phyloP scores from a whole-genome alignment of 2,329 filamentous ascomycete species.

The Calonectria honghensis region DNA sequence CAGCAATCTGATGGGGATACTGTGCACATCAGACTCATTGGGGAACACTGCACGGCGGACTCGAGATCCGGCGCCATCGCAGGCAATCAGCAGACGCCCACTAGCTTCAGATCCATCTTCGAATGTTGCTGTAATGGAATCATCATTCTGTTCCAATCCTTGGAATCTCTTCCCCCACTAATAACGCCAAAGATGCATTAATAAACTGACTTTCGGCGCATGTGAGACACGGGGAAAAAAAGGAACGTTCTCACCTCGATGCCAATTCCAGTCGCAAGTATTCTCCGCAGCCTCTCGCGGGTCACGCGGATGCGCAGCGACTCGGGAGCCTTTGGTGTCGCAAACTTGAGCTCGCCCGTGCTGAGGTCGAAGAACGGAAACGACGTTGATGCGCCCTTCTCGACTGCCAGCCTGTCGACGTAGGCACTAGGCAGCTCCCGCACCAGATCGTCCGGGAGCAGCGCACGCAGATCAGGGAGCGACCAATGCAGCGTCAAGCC shows the following conservation, averaged over 20 bases:
- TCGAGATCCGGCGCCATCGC: conserved; percentile 70
- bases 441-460: conserved; percentile 69
- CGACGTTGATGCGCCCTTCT: conserved; percentile 66
- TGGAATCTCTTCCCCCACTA: conserved; percentile 63
- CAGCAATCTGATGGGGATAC: conserved; percentile 69
- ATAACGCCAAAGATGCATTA: neutral
- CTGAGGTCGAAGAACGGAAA: conserved; percentile 75
- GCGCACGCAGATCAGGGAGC: conserved; percentile 68
- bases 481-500: conserved; percentile 80
- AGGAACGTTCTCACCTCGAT: conserved; percentile 62
- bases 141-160: conserved; percentile 57
- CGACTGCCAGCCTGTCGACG: conserved; percentile 71
- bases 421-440: conserved; percentile 69
- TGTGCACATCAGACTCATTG: conserved; percentile 56
- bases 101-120: conserved; percentile 65
- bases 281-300: conserved; percentile 65
- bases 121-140: conserved; percentile 65
- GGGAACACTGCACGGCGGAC: conserved; percentile 63
- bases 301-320: conserved; percentile 68
- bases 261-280: conserved; percentile 68
- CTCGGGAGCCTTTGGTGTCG: conserved; percentile 66
- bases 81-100: conserved; percentile 69
- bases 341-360: conserved; percentile 64
- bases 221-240: neutral
- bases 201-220: fast-evolving